phyloP scores from a whole-genome alignment of 257 asterid genomes.

The Solanum lycopersicoides region DNA sequence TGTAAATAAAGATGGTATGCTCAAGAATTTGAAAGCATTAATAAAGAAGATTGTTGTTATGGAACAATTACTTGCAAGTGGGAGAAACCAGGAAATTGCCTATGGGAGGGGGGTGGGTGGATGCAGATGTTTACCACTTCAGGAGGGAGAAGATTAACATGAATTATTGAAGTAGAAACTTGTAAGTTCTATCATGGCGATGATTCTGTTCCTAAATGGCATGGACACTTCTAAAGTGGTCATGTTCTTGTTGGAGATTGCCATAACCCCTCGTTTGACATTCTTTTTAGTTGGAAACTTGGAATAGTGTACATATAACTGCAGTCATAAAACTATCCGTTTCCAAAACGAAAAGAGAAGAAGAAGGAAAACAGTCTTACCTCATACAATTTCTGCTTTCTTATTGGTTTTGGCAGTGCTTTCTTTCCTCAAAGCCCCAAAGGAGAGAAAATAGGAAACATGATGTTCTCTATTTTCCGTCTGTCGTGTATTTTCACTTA shows the following conservation, averaged over 20 bases:
- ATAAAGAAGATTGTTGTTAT: not conserved
- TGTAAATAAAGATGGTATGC: not conserved
- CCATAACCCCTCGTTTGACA: not conserved
- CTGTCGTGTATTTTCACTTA: not conserved
- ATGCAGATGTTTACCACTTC: not conserved
- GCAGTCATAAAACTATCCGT: not conserved
- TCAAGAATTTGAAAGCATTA: not conserved
- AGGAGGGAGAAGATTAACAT: not conserved
- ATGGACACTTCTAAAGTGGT: not conserved
- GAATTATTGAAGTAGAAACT: not conserved
- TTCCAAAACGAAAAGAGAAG: not conserved
- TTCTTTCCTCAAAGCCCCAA: not conserved
- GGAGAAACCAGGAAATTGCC: not conserved
- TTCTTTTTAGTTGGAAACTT: not conserved
- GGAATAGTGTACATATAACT: not conserved
- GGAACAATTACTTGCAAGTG: not conserved
- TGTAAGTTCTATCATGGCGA: not conserved
- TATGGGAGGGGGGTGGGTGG: too few species aligned
- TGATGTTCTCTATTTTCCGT: not conserved
- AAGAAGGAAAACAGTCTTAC: not conserved
- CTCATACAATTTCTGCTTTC: not conserved
- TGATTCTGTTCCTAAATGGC: not conserved
- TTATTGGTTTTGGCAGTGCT: not conserved
- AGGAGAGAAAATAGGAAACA: not conserved
- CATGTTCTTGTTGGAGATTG: not conserved